Evolutionary conservation across 768 basidiomycete genomes (phyloP), one percentile per base, ranked within the genome.

Genomic region (Lentinula edodes): DNA sequence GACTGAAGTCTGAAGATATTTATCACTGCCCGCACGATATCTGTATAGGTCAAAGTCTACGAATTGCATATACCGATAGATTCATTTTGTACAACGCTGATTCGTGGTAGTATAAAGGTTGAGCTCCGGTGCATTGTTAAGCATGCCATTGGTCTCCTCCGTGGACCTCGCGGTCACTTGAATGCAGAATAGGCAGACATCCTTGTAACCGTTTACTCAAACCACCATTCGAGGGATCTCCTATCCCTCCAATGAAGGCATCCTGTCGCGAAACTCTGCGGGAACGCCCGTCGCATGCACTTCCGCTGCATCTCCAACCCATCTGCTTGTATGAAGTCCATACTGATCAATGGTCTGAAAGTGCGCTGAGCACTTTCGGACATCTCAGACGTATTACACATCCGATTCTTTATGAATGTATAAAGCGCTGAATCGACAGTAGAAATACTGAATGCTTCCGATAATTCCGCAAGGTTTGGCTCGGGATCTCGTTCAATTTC

Each of bases 161-260:
- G 28, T 28, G 2, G 28, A 28, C 28, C 28, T 28, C 28, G 3
- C 28, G 28, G 3, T 28, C 28, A 28, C 28, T 28, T 28, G 28
- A 28, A 28, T 28, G 28, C 28, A 28, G 3, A 28, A 28, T 28
- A 28, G 28, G 13, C 38, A 39, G 13, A 39, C 38, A 39, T 39
- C 3, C 28, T 28, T 28, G 28, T 28, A 28, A 28, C 28, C 13
- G 38, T 8, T 56, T 28, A 56, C 55, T 56, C 39, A 15, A 56
- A 56, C 55, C 55, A 56, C 55, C 55, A 56, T 43, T 56, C 55
- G 23, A 56, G 23, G 5, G n/a, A 10, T 41, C 39, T 42, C 41
- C 55, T 42, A 7, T 56, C 55, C 42, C 55, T 56, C 55, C 55
- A 56, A 28, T 16, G 23, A 32, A 56, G 55, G 18, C 18, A 18